Percentiles rank a stretch among this genome's conserved stretches.
phyloP scores from a whole-genome alignment of 1,284 basidiomycete species.

The Amylostereum areolatum region DNA sequence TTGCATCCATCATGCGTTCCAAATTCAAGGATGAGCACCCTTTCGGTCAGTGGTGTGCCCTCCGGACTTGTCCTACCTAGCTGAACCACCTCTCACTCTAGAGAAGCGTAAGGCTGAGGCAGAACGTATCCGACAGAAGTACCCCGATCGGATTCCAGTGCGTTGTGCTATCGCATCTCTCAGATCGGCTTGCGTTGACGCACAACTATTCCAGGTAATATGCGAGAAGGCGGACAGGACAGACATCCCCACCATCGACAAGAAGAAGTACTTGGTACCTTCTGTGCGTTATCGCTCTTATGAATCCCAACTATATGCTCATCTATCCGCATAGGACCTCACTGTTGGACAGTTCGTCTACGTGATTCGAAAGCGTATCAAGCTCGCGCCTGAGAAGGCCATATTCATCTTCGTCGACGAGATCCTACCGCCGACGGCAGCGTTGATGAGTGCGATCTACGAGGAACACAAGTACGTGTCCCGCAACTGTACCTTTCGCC shows the following conservation, averaged over 20 bases:
- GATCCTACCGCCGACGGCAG: conserved; percentile 95
- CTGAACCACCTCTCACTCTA: conserved; percentile 27
- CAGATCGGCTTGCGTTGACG: conserved; percentile 11
- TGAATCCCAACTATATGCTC: conserved; percentile 12
- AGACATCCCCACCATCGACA: conserved; percentile 99
- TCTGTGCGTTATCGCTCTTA: conserved; percentile 52
- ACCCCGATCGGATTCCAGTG: conserved; percentile 96
- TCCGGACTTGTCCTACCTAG: conserved; percentile 6
- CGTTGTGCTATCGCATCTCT: conserved; percentile 26
- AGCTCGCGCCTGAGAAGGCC: conserved; percentile 98
- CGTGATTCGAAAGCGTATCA: conserved; percentile 99
- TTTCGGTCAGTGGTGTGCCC: conserved; percentile 65
- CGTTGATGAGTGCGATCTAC: conserved; percentile 98
- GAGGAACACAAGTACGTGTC: conserved; percentile 94
- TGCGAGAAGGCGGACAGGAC: conserved; percentile 99
- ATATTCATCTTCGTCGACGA: conserved; percentile 99
- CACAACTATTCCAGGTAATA: conserved; percentile 68
- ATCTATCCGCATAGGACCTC: conserved; percentile 60
- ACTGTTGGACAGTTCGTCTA: conserved; percentile 99
- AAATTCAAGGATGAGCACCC: conserved; percentile 99
- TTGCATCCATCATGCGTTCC: conserved; percentile 66
- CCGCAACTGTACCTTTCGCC: background rate
- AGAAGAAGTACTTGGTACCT: conserved; percentile 99
- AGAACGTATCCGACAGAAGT: conserved; percentile 97
- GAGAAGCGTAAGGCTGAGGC: conserved; percentile 99